Conservation (phyloP, 2,329 filamentous ascomycete species). For the Pseudogymnoascus sp. region DNA sequence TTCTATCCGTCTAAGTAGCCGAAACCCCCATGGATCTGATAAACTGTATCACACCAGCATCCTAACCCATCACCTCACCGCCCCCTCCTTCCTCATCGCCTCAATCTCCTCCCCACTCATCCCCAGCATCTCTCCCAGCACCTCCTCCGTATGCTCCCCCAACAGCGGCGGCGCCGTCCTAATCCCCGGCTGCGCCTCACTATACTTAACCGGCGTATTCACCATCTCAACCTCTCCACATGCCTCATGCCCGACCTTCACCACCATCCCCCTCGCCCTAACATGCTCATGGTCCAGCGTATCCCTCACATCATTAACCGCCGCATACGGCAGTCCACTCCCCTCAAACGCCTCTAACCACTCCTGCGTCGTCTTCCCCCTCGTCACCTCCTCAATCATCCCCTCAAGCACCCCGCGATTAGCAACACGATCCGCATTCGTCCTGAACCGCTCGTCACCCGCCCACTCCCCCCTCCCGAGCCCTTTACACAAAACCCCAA, state of each 20-base stretch:
- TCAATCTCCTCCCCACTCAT: constrained; percentile 53
- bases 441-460: constrained; percentile 49
- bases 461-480: constrained; percentile 54
- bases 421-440: constrained; percentile 57
- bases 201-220: constrained; percentile 93
- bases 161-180: constrained; percentile 74
- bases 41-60: no score
- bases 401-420: constrained; percentile 72
- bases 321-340: constrained; percentile 88
- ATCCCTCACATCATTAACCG: constrained; percentile 85
- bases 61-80: no score
- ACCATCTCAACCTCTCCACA: constrained; percentile 87
- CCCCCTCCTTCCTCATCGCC: constrained; percentile 56
- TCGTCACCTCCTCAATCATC: constrained; percentile 69
- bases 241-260: constrained; percentile 71
- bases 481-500: constrained; percentile 55
- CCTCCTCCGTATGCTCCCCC: constrained; percentile 79
- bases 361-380: constrained; percentile 72
- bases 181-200: constrained; percentile 69
- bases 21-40: no score
- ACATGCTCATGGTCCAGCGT: constrained; percentile 83
- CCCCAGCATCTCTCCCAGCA: constrained; percentile 58
- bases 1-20: no score
- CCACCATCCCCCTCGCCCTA: constrained; percentile 79
- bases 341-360: constrained; percentile 85